phyloP scores from a whole-genome alignment of 345 rosid species.

The Tarenaya hassleriana region DNA sequence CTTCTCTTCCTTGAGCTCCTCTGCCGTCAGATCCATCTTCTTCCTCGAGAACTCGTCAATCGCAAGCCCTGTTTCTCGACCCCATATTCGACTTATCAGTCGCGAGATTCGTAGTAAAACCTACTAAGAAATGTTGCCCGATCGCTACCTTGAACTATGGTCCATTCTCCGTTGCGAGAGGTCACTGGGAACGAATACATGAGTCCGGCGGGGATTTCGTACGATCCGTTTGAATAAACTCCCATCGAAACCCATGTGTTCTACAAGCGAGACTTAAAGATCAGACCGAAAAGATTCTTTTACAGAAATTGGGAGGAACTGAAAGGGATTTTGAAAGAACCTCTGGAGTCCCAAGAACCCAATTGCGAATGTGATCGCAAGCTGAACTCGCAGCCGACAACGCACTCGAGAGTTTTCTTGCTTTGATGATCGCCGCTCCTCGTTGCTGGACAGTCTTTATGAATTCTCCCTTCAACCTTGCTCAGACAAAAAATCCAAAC shows the following conservation, averaged over 20 bases:
- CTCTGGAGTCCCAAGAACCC: slow-evolving; percentile 99
- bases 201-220: slow-evolving; percentile 88
- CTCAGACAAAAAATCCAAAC: not conserved
- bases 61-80: slow-evolving; percentile 50
- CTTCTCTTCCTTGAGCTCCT: slow-evolving; percentile 87
- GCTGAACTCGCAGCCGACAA: slow-evolving; percentile 98
- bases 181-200: slow-evolving; percentile 95
- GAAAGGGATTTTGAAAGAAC: slow-evolving; percentile 22
- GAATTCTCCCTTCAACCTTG: slow-evolving; percentile 80
- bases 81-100: too few relatives aligned
- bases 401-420: slow-evolving; percentile 92
- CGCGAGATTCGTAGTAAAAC: not conserved
- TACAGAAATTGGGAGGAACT: too few relatives aligned
- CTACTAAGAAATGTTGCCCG: not conserved
- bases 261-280: slow-evolving; percentile 26
- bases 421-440: slow-evolving; percentile 99
- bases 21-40: slow-evolving; percentile 89
- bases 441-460: slow-evolving; percentile 92
- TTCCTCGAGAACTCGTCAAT: slow-evolving; percentile 88
- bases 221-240: slow-evolving; percentile 94
- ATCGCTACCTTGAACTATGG: slow-evolving; percentile 69
- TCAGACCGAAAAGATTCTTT: too few relatives aligned
- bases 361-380: slow-evolving; percentile 95
- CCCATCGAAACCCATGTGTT: slow-evolving; percentile 99
- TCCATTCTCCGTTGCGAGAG: slow-evolving; percentile 81